phyloP scores from a whole-genome alignment of 805 yeast species.

The Wickerhamiella kazuoi region DNA sequence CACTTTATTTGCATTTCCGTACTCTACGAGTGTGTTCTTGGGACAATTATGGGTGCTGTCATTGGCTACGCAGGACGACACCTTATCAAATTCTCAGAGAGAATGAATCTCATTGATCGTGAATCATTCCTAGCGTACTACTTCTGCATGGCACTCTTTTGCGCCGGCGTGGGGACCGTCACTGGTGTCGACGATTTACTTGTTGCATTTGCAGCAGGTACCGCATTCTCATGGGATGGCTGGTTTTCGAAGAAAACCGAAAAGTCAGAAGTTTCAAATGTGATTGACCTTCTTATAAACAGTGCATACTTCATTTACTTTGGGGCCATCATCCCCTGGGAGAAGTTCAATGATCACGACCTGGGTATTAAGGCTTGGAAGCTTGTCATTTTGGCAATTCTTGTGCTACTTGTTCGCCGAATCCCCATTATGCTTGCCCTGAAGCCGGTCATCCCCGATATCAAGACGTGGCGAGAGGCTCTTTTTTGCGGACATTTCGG shows the following conservation, averaged over 20 bases:
- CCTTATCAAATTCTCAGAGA: slow-evolving; percentile 58
- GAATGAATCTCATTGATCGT: slow-evolving; percentile 52
- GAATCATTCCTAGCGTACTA: slow-evolving; percentile 80
- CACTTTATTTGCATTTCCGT: slow-evolving; percentile 67
- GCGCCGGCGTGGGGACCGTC: slow-evolving; percentile 80
- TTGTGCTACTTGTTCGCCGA: slow-evolving; percentile 58
- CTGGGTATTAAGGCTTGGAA: slow-evolving; percentile 67
- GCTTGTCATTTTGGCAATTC: slow-evolving; percentile 53
- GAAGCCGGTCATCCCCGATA: slow-evolving; percentile 70
- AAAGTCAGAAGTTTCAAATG: slow-evolving; percentile 73
- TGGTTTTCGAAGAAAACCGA: slow-evolving; percentile 70
- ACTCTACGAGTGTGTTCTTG: slow-evolving; percentile 67
- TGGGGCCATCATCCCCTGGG: slow-evolving; percentile 87
- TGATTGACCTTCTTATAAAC: slow-evolving; percentile 69
- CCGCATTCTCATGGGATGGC: slow-evolving; percentile 89
- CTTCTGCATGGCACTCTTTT: slow-evolving; percentile 60
- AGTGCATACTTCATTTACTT: slow-evolving; percentile 77
- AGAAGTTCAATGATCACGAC: slow-evolving; percentile 40
- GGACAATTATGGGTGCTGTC: slow-evolving; percentile 52
- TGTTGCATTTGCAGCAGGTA: slow-evolving; percentile 83
- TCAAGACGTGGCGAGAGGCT: slow-evolving; percentile 86
- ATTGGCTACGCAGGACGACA: slow-evolving; percentile 59
- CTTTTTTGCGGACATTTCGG: slow-evolving; percentile 90
- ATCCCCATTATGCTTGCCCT: slow-evolving; percentile 63
- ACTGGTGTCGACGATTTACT: slow-evolving; percentile 78